Evolutionary conservation across 805 yeast genomes (phyloP), one percentile per base, ranked within the genome.

Genomic region (Pichia ethanolica): DNA sequence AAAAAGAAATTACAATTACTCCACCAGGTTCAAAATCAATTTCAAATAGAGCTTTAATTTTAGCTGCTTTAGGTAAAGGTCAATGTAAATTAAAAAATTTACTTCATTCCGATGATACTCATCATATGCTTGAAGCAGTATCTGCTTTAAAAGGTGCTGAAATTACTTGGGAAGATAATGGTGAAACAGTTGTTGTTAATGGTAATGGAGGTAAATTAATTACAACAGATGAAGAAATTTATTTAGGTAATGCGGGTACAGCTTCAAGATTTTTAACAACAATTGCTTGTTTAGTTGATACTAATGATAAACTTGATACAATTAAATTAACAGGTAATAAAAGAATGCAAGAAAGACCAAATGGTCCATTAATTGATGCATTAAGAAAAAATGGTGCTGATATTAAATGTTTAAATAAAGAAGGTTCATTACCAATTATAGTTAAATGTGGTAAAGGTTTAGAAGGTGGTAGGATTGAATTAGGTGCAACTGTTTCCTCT

Each of bases 11-110:
- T 27, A 75, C 71, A 20, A 78, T 88, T 35, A 73, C 75, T 11
- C 99, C 99, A 14, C 99, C 99, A 5, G 99, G 99, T 2, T 91
- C 98, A 1, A 93, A 93, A 65, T 91, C 98, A 4, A 91, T 93
- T 52, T 90, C 98, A 7, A 93, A 93, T 64, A 81, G 99, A 65
- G 99, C 97, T 6, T 73, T 93, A 51, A 80, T 93, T 13, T 72
- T 93, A 55, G 98, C 99, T 42, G 95, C 98, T 25, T 76, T 93
- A 53, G 96, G 96, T 52, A 69, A 75, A 47, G 98, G 98, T 41
- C 77, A 82, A 28, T 89, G 96, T 62, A 79, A 78, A 58, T 80
- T 93, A 56, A 83, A 82, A 54, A 93, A 93, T 68, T 72, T 93
- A 60, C 76, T 93, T 47, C 97, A 93, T 63, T 91, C 98, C 4